These are phyloP conservation scores for Penium margaritaceum DNA, from an alignment of 139 green algal genomes.

Conservation along the genomic window DNA sequence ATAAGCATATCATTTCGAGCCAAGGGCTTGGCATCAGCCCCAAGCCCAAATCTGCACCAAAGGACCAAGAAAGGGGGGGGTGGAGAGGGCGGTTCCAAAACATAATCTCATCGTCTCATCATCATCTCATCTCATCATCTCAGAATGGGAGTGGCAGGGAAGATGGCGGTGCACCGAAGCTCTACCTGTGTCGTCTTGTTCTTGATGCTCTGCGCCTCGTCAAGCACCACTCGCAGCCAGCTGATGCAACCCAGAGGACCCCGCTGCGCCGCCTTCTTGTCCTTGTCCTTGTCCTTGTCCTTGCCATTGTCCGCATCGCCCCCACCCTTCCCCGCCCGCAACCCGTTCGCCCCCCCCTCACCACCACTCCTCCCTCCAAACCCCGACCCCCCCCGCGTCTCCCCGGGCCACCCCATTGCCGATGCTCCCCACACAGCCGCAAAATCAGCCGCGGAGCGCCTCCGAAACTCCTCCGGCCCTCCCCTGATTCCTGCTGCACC, in stretches of 20 bases:
- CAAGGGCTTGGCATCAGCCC: no score
- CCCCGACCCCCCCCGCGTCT: slow-evolving; percentile 7
- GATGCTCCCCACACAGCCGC: slow-evolving; percentile 77
- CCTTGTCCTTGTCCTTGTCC: background rate
- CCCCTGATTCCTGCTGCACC: background rate
- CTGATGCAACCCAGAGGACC: slow-evolving; percentile 11
- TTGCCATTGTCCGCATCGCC: background rate
- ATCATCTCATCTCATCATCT: no score
- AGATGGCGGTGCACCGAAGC: no score
- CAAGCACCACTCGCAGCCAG: slow-evolving; percentile 68
- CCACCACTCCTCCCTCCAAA: background rate
- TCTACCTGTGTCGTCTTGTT: slow-evolving; percentile 55
- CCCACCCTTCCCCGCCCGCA: background rate
- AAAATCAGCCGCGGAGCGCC: slow-evolving; percentile 47
- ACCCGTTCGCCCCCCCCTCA: background rate
- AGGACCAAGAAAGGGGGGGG: no score
- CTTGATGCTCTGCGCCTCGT: slow-evolving; percentile 89
- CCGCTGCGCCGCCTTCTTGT: background rate
- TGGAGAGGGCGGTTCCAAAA: no score
- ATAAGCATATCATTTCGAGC: no score
- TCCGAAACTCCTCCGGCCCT: slow-evolving; percentile 47
- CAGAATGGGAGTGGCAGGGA: no score
- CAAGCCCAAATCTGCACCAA: no score
- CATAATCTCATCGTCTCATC: no score
- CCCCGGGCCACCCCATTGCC: slow-evolving; percentile 64